Conservation (phyloP, 148 eudicot genomes). For the Hydrangea macrophylla region DNA sequence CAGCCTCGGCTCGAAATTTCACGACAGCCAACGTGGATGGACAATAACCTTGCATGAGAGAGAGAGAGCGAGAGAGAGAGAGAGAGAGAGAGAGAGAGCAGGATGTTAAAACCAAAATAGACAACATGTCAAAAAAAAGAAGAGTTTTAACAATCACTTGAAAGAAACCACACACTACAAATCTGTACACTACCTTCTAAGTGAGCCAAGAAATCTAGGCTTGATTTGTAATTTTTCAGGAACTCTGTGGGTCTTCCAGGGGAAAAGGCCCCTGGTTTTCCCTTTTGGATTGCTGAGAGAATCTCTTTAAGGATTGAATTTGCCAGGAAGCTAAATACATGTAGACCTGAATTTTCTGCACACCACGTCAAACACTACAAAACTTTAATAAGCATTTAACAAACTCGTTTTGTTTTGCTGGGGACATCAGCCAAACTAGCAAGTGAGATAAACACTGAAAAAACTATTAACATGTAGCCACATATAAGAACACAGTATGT, state of each 20-base stretch:
- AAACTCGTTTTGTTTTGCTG: background rate
- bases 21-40: constrained; percentile 71
- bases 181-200: constrained; percentile 63
- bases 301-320: constrained; percentile 95
- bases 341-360: constrained; percentile 98
- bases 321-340: constrained; percentile 91
- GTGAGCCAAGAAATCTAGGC: constrained; percentile 75
- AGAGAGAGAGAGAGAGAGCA: no score
- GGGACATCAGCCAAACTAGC: no score
- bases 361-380: constrained; percentile 14
- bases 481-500: background rate
- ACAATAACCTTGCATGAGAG: constrained; percentile 75
- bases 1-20: constrained; percentile 79
- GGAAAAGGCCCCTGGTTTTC: constrained; percentile 94
- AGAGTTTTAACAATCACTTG: background rate
- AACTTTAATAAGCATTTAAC: background rate
- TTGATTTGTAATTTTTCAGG: constrained; percentile 83
- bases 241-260: constrained; percentile 96
- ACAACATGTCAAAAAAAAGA: constrained; percentile 5
- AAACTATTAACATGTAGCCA: background rate
- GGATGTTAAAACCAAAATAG: constrained; percentile 16
- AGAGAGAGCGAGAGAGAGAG: no score
- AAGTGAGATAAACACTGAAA: no score
- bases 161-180: background rate
- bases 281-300: constrained; percentile 75